Percentiles rank a stretch among this genome's conserved stretches.
Evolutionary conservation across 1,139 yeast species (phyloP).

Genomic region (Saccharomyces hybrid): DNA sequence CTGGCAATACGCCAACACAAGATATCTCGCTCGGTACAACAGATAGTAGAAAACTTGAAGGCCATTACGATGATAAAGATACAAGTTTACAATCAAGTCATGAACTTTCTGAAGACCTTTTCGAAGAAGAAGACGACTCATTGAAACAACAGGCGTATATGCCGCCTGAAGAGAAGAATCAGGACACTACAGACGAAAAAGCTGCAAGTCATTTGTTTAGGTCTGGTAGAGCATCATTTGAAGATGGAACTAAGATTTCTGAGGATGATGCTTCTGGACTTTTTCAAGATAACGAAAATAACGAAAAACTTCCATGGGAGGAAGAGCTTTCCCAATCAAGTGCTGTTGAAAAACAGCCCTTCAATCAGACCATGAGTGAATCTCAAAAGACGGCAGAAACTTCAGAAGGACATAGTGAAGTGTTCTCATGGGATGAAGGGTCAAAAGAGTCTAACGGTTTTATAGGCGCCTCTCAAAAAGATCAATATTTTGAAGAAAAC

Average conservation of each 20-base stretch:
- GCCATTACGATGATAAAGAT: neutral
- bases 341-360: neutral
- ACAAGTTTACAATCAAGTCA: neutral
- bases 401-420: neutral
- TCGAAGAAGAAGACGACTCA: conserved; percentile 3
- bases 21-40: neutral
- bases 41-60: neutral
- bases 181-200: neutral
- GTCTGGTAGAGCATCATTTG: neutral
- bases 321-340: neutral
- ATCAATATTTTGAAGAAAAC: neutral
- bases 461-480: neutral
- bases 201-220: conserved; percentile 14
- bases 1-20: neutral
- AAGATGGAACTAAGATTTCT: neutral
- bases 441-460: conserved; percentile 1
- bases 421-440: conserved; percentile 10
- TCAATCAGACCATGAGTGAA: neutral
- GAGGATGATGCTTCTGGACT: neutral
- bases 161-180: neutral
- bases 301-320: conserved; percentile 7
- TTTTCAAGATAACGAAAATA: neutral
- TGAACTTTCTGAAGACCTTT: neutral
- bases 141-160: neutral
- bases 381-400: neutral